These are phyloP conservation scores for Bimuria novae-zelandiae DNA, from an alignment of 2,329 filamentous ascomycete species.

Conservation along the genomic window DNA sequence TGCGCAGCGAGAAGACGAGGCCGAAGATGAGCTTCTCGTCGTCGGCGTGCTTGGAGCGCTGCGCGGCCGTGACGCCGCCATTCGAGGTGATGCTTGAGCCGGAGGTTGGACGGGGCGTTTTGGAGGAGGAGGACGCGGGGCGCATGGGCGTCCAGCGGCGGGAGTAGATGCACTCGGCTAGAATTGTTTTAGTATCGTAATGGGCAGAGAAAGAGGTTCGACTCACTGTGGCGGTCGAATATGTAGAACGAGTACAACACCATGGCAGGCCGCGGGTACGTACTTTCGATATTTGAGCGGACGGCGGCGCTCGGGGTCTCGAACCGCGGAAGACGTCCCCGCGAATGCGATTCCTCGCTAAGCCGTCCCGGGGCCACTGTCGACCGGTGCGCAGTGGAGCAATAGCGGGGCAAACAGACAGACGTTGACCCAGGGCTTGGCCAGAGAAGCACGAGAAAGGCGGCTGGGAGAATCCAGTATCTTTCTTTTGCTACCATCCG, in stretches of 20 bases:
- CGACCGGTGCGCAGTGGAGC: not conserved
- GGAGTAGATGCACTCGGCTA: slow-evolving; percentile 97
- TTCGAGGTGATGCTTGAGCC: slow-evolving; percentile 53
- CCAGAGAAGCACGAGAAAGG: too few species aligned
- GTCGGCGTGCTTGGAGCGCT: slow-evolving; percentile 62
- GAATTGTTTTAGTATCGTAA: slow-evolving; percentile 17
- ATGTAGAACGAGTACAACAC: slow-evolving; percentile 98
- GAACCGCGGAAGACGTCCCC: not conserved
- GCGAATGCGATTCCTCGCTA: not conserved
- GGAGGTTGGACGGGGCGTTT: slow-evolving; percentile 46
- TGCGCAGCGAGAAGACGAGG: slow-evolving; percentile 92
- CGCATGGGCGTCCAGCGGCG: slow-evolving; percentile 74
- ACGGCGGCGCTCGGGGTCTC: not conserved
- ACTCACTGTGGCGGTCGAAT: slow-evolving; percentile 92
- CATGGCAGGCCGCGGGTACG: slow-evolving; percentile 59
- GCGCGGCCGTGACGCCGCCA: slow-evolving; percentile 38
- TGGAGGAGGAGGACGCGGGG: slow-evolving; percentile 48
- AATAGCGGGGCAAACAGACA: not conserved
- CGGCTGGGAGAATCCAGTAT: too few species aligned
- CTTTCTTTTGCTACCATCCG: too few species aligned
- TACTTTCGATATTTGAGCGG: not conserved
- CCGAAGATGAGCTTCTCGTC: slow-evolving; percentile 98
- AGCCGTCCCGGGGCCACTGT: not conserved
- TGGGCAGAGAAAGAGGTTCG: slow-evolving; percentile 1
- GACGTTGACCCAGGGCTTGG: too few species aligned